Evolutionary conservation across 1,284 basidiomycete species (phyloP).

Genomic region (Psilocybe mexicana): DNA sequence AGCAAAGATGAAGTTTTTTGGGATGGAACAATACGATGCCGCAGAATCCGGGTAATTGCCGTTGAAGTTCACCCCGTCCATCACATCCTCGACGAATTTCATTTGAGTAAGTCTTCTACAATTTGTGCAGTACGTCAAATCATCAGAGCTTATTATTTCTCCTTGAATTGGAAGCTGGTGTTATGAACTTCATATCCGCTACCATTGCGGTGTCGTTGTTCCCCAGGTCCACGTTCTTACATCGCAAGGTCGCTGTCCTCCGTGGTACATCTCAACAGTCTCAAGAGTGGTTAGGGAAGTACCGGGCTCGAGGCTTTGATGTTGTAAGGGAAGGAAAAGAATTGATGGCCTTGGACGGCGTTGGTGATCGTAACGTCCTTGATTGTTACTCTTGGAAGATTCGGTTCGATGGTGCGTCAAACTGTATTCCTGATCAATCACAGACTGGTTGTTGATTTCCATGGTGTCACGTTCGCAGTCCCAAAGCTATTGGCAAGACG

Average conservation of each 20-base stretch:
- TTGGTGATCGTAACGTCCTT: too few relatives aligned
- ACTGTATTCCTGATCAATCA: too few relatives aligned
- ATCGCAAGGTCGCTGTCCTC: not conserved
- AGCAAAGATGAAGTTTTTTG: not conserved
- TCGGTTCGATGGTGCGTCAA: too few relatives aligned
- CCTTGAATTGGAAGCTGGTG: not conserved
- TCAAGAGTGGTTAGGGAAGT: not conserved
- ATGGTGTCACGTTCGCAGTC: too few relatives aligned
- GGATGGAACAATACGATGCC: not conserved
- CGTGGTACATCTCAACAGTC: not conserved
- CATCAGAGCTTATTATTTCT: too few relatives aligned
- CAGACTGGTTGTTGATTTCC: too few relatives aligned
- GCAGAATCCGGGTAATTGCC: not conserved
- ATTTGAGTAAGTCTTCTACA: not conserved
- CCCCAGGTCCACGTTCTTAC: not conserved
- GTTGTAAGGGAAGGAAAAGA: too few relatives aligned
- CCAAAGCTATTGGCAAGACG: too few relatives aligned
- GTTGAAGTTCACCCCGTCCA: not conserved
- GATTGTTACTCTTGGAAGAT: too few relatives aligned
- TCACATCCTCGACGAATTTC: not conserved
- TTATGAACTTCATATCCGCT: not conserved
- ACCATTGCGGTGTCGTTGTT: conserved; percentile 1
- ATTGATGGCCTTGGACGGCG: too few relatives aligned
- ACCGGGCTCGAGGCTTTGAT: not conserved
- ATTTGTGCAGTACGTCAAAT: not conserved